Conservation (phyloP, 2,329 filamentous ascomycete species). For the Samsoniella hepiali region DNA sequence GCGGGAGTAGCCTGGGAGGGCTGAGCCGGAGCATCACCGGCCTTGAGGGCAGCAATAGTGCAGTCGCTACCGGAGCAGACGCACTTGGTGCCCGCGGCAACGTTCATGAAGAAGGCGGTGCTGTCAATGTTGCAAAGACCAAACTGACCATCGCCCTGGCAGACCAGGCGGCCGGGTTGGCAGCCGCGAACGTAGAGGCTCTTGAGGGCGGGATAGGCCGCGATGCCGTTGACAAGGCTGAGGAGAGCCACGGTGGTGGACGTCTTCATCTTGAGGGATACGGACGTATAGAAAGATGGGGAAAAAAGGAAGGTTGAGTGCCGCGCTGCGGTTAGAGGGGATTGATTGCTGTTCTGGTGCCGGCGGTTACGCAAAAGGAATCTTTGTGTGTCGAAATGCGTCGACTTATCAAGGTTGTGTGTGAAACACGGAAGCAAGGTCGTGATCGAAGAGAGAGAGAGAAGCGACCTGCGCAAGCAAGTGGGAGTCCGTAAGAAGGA, state of each 20-base stretch:
- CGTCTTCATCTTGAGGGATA: conserved; percentile 9
- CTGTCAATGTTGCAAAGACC: conserved; percentile 14
- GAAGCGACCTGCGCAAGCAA: conserved; percentile 18
- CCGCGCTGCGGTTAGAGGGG: conserved; percentile 8
- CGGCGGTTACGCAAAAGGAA: conserved; percentile 2
- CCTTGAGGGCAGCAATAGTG: conserved; percentile 1
- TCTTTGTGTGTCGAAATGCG: not conserved
- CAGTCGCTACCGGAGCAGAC: conserved; percentile 18
- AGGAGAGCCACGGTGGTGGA: conserved; percentile 13
- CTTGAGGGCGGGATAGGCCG: conserved; percentile 3
- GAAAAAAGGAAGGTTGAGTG: not conserved
- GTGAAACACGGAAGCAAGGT: conserved; percentile 9
- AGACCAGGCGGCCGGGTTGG: conserved; percentile 10
- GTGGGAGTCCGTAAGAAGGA: conserved; percentile 1
- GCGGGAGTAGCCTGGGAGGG: not conserved
- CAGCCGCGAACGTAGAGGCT: conserved; percentile 1
- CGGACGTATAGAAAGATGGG: not conserved
- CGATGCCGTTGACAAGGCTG: conserved; percentile 12
- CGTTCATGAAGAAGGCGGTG: conserved; percentile 15
- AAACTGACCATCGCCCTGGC: conserved; percentile 14
- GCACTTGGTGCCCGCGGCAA: conserved; percentile 16
- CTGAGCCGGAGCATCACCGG: not conserved
- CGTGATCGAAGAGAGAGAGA: conserved; percentile 9
- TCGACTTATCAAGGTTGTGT: conserved; percentile 9
- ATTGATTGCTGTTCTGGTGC: conserved; percentile 10